phyloP scores from a whole-genome alignment of 2,329 filamentous ascomycete genomes.

The Tympanopsis confertula region DNA sequence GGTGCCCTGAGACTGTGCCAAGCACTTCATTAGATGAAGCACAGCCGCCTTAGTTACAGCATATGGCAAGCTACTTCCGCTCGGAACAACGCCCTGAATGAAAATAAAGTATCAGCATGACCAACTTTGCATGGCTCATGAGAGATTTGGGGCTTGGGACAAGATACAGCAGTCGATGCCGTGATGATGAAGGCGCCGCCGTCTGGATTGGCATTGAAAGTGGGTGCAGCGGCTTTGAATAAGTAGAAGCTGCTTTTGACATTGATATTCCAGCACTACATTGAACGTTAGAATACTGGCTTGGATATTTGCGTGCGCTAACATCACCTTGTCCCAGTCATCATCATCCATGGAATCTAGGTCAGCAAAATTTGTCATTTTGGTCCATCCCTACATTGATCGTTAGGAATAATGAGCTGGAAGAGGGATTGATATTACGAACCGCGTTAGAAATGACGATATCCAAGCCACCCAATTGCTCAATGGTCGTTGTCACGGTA shows the following conservation, averaged over 20 bases:
- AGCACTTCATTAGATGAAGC: conserved; percentile 53
- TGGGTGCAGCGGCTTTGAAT: conserved; percentile 42
- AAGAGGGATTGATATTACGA: conserved; percentile 10
- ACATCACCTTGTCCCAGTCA: conserved; percentile 15
- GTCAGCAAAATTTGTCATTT: background rate
- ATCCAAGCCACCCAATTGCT: conserved; percentile 49
- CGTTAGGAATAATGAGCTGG: background rate
- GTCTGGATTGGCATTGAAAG: conserved; percentile 47
- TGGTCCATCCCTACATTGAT: background rate
- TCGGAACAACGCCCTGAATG: conserved; percentile 6
- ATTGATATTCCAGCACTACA: conserved; percentile 45
- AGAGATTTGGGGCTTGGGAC: background rate
- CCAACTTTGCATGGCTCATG: background rate
- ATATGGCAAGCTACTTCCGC: conserved; percentile 8
- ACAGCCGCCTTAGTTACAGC: conserved; percentile 31
- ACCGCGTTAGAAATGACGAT: conserved; percentile 55
- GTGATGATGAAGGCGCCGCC: conserved; percentile 54
- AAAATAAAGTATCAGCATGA: background rate
- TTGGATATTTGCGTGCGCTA: conserved; percentile 9
- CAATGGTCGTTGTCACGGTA: conserved; percentile 39
- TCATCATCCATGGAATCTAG: conserved; percentile 1
- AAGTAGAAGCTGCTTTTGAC: conserved; percentile 41
- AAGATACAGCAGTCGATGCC: conserved; percentile 41
- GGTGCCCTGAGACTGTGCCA: conserved; percentile 48
- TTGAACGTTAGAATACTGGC: conserved; percentile 11